Percentiles rank a stretch among this genome's conserved stretches.
phyloP scores from a whole-genome alignment of 768 basidiomycete species.

The Phlegmacium glaucopus region DNA sequence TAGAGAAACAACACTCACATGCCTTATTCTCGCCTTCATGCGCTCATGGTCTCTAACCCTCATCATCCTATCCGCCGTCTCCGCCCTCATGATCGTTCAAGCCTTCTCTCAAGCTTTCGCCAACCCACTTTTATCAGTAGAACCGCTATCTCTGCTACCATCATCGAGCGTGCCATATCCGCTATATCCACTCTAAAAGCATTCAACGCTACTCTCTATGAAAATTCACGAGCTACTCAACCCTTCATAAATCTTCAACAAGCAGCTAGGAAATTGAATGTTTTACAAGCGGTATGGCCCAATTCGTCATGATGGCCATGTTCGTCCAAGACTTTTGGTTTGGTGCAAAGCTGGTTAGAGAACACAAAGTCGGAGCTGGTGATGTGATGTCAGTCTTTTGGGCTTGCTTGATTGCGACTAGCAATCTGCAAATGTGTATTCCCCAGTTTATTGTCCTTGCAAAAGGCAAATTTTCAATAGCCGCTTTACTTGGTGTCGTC shows the following conservation, averaged over 20 bases:
- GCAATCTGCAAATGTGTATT: slow-evolving; percentile 80
- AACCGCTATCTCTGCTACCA: slow-evolving; percentile 70
- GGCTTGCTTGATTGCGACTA: slow-evolving; percentile 87
- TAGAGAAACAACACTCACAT: slow-evolving; percentile 70
- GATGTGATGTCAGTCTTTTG: slow-evolving; percentile 93
- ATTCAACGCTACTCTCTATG: slow-evolving; percentile 67
- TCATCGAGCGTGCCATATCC: slow-evolving; percentile 68
- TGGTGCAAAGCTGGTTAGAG: slow-evolving; percentile 78
- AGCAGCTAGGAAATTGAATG: slow-evolving; percentile 49
- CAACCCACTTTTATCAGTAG: slow-evolving; percentile 58
- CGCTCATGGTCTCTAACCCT: slow-evolving; percentile 80
- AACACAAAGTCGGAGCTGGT: slow-evolving; percentile 62
- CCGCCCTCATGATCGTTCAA: slow-evolving; percentile 72
- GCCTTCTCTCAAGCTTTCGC: slow-evolving; percentile 66
- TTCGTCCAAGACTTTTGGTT: slow-evolving; percentile 98
- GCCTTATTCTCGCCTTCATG: slow-evolving; percentile 74
- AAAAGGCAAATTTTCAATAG: slow-evolving; percentile 84
- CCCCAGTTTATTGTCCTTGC: slow-evolving; percentile 73
- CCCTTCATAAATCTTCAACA: slow-evolving; percentile 41
- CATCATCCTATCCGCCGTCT: slow-evolving; percentile 86
- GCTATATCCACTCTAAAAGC: slow-evolving; percentile 89
- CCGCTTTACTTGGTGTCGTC: slow-evolving; percentile 57
- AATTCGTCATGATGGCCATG: slow-evolving; percentile 84
- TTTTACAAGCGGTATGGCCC: slow-evolving; percentile 77
- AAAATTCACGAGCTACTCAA: slow-evolving; percentile 40